phyloP scores from a whole-genome alignment of 2,329 filamentous ascomycete genomes.

The Xylaria sp. region DNA sequence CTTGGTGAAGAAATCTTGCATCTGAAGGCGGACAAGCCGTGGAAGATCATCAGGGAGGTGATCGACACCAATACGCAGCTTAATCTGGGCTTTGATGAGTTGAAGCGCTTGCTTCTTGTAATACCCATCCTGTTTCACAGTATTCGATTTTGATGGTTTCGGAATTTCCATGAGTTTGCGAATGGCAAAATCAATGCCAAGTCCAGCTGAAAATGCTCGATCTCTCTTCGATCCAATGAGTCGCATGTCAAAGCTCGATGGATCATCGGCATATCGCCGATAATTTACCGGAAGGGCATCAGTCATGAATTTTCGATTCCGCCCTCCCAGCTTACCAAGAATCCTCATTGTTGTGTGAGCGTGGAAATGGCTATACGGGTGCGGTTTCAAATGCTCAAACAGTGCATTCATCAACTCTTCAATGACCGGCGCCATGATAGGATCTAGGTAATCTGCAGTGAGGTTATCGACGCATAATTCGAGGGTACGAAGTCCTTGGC shows the following conservation, averaged over 20 bases:
- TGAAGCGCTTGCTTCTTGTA: constrained; percentile 95
- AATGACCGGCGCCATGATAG: constrained; percentile 99
- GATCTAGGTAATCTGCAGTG: constrained; percentile 96
- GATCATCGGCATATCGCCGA: constrained; percentile 87
- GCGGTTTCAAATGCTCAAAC: constrained; percentile 93
- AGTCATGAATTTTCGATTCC: constrained; percentile 95
- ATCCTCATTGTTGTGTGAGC: constrained; percentile 98
- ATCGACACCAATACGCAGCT: constrained; percentile 89
- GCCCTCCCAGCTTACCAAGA: constrained; percentile 92
- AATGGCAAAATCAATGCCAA: constrained; percentile 90
- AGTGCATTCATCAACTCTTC: constrained; percentile 98
- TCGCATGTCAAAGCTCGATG: constrained; percentile 86
- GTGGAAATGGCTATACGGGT: constrained; percentile 96
- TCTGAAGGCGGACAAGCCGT: constrained; percentile 85
- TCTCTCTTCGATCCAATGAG: constrained; percentile 91
- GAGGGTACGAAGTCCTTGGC: constrained; percentile 90
- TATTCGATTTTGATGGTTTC: constrained; percentile 63
- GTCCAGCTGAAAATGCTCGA: constrained; percentile 84
- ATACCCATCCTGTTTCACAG: constrained; percentile 74
- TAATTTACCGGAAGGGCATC: constrained; percentile 86
- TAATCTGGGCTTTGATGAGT: constrained; percentile 87
- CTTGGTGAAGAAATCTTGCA: constrained; percentile 81
- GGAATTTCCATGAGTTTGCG: constrained; percentile 85
- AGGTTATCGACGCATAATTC: constrained; percentile 98
- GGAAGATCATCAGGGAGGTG: constrained; percentile 89